Percentiles rank a stretch among this genome's conserved stretches.
Evolutionary conservation across 2,329 filamentous ascomycete genomes (phyloP).

Genomic region (Pezicula carpinea): DNA sequence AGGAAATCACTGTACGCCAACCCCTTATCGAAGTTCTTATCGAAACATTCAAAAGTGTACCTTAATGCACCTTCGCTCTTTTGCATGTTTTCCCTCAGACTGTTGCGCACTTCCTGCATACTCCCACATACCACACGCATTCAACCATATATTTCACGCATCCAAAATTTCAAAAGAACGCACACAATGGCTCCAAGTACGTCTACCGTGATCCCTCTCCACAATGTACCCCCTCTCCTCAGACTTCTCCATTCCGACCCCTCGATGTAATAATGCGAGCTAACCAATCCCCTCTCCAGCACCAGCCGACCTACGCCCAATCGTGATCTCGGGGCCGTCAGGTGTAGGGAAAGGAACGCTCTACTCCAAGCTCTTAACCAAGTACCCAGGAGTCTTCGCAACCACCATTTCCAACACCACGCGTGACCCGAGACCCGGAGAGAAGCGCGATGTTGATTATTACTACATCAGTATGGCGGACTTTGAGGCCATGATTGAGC

Average conservation of each 20-base stretch:
- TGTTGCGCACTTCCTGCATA: constrained; percentile 4
- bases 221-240: constrained; percentile 6
- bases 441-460: constrained; percentile 75
- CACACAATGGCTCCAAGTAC: constrained; percentile 29
- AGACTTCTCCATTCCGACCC: constrained; percentile 5
- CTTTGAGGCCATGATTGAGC: constrained; percentile 64
- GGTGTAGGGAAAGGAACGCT: constrained; percentile 81
- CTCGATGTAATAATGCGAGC: background rate
- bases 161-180: constrained; percentile 8
- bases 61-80: background rate
- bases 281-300: constrained; percentile 8
- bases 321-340: constrained; percentile 76
- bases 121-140: constrained; percentile 11
- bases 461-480: constrained; percentile 65
- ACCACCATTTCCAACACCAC: constrained; percentile 74
- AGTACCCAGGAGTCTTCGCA: constrained; percentile 49
- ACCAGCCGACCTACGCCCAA: constrained; percentile 42
- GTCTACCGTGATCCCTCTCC: constrained; percentile 4
- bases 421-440: constrained; percentile 67
- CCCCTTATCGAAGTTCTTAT: background rate
- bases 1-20: background rate
- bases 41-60: background rate
- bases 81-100: constrained; percentile 16
- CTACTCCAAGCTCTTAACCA: constrained; percentile 62
- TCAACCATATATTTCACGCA: constrained; percentile 13